These are phyloP conservation scores for Boletus patriciae DNA, from an alignment of 768 basidiomycete genomes.

Conservation along the genomic window DNA sequence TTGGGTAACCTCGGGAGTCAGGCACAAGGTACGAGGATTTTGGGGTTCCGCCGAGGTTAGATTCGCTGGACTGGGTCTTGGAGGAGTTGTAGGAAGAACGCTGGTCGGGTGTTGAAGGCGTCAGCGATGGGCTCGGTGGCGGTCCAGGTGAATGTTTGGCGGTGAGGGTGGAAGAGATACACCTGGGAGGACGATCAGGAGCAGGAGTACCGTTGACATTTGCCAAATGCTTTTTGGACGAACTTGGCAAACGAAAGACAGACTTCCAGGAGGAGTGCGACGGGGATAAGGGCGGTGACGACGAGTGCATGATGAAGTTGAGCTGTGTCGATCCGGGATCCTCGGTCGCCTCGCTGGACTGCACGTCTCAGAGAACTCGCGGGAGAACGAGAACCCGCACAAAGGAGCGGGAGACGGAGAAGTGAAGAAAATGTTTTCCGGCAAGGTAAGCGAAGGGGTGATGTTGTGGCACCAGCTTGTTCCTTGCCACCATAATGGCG, in stretches of 20 bases:
- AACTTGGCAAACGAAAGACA: constrained; percentile 68
- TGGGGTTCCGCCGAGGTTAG: constrained; percentile 42
- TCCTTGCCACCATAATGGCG: constrained; percentile 13
- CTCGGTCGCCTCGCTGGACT: constrained; percentile 17
- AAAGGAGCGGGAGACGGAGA: constrained; percentile 3
- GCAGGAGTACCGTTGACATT: constrained; percentile 40
- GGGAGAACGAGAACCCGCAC: constrained; percentile 7
- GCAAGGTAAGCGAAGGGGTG: constrained; percentile 15
- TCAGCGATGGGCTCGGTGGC: constrained; percentile 49
- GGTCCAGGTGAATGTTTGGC: constrained; percentile 25
- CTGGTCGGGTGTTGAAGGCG: constrained; percentile 59
- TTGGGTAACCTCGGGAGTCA: constrained; percentile 20
- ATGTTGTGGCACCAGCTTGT: constrained; percentile 6
- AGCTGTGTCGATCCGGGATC: constrained; percentile 25
- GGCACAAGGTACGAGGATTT: constrained; percentile 32
- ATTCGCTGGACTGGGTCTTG: constrained; percentile 73
- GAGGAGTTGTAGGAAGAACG: constrained; percentile 81
- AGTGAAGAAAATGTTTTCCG: constrained; percentile 22
- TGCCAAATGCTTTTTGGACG: constrained; percentile 55
- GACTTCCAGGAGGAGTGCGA: constrained; percentile 59
- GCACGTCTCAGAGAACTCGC: constrained; percentile 3
- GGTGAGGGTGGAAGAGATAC: constrained; percentile 28
- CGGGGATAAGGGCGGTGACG: constrained; percentile 25
- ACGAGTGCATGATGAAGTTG: constrained; percentile 25
- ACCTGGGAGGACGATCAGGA: constrained; percentile 46